Evolutionary conservation across 140 eudicot genomes (phyloP), one percentile per base, ranked within the genome.

Genomic region (Ambrosia hybrid): DNA sequence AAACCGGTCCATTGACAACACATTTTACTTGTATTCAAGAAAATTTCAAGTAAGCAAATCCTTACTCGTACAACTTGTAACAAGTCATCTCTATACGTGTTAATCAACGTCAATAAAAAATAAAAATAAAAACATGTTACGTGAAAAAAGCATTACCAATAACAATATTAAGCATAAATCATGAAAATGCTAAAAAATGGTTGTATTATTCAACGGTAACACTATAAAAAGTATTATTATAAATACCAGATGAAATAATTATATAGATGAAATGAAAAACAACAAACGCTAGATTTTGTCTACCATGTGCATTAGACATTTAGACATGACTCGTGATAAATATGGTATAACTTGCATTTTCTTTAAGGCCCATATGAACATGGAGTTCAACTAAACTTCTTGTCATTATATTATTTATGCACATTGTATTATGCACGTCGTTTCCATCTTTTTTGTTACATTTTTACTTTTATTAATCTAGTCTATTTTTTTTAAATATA

Each of bases 251-350:
- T 21, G 26, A 21, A 21, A 21, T 21, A 21, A 21, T 21, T 21
- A 21, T 21, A 21, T 59, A 59, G 34, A 59, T 59, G 5, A 70
- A 3, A 16, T 16, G 11, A 59, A 60, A 43, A 45, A 61, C 49
- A 41, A 72, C 61, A 72, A 72, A 48, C 61, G 33, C 59, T 41
- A 74, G 46, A 65, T 21, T 26, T 17, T 76, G 76, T 76, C 81
- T 69, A 76, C 81, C 81, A 69, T 76, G 81, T 76, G 81, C 81
- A 68, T 59, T n/a, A 43, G 48, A 76, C 71, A 49, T 46, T 59
- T n/a, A 43, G 48, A 76, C 71, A 49, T 46, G 80, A 36, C 38
- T 59, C 70, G 13, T 65, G 78, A 64, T 51, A 15, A 52, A 68
- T 67, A 76, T 58, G 75, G 71, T 12, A 65, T 51, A 48, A 76